Conservation (phyloP, 768 basidiomycete genomes). For the Lactarius indigo region DNA sequence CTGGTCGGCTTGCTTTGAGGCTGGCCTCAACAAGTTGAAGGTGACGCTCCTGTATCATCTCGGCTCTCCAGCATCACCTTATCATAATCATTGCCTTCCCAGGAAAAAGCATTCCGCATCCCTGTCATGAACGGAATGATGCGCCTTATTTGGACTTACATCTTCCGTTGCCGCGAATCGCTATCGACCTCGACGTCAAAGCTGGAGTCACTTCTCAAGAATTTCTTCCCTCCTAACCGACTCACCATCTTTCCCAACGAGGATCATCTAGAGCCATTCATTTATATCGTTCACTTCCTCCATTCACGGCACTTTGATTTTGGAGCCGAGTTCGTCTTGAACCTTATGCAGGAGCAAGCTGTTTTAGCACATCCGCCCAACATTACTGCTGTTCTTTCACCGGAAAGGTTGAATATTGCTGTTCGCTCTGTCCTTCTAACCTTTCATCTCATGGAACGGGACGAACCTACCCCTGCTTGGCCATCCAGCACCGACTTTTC, state of each 20-base stretch:
- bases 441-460: constrained; percentile 66
- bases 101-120: constrained; percentile 76
- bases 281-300: constrained; percentile 77
- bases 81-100: not conserved
- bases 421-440: constrained; percentile 76
- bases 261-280: constrained; percentile 71
- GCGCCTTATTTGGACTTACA: constrained; percentile 88
- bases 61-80: not conserved
- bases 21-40: constrained; percentile 74
- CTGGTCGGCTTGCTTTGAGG: constrained; percentile 74
- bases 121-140: constrained; percentile 78
- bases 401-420: constrained; percentile 72
- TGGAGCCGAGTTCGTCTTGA: constrained; percentile 76
- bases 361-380: constrained; percentile 41
- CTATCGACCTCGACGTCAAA: constrained; percentile 76
- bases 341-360: constrained; percentile 69
- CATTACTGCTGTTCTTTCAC: constrained; percentile 48
- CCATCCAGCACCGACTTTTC: constrained; percentile 71
- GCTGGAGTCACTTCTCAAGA: constrained; percentile 67
- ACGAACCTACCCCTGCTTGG: constrained; percentile 69
- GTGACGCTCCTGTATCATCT: constrained; percentile 38
- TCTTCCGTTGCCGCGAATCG: constrained; percentile 90
- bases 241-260: constrained; percentile 61
- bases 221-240: constrained; percentile 76
- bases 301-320: constrained; percentile 82